Conservation (phyloP, 164 flowering plant genomes). For the Taxillus chinensis region DNA sequence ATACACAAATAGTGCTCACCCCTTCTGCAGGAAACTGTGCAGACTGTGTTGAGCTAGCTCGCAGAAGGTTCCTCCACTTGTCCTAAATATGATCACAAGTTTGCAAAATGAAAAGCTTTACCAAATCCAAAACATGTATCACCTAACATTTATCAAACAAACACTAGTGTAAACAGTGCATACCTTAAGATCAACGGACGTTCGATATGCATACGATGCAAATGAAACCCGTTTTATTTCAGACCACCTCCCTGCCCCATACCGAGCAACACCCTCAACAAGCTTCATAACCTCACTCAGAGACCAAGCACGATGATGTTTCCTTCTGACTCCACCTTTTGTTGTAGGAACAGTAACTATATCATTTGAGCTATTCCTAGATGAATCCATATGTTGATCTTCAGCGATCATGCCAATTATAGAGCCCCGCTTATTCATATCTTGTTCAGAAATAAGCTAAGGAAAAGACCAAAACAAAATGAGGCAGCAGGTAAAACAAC, state of each 20-base stretch:
- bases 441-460: conserved; percentile 25
- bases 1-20: conserved; percentile 28
- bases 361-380: conserved; percentile 38
- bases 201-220: conserved; percentile 71
- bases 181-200: conserved; percentile 97
- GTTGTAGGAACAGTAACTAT: conserved; percentile 36
- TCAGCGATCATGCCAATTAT: conserved; percentile 13
- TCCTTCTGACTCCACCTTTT: conserved; percentile 69
- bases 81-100: conserved; percentile 36
- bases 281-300: conserved; percentile 75
- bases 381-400: conserved; percentile 29
- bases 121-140: not conserved
- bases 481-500: not conserved
- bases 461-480: not conserved
- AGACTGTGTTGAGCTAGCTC: conserved; percentile 69
- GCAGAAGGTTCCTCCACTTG: conserved; percentile 94
- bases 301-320: conserved; percentile 95
- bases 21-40: conserved; percentile 47
- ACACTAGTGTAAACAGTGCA: not conserved
- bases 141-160: not conserved
- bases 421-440: conserved; percentile 15
- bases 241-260: conserved; percentile 98
- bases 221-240: conserved; percentile 85
- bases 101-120: not conserved
- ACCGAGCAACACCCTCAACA: conserved; percentile 87